Conservation (phyloP, 441 rosid genomes). For the Caryocar brasiliense region DNA sequence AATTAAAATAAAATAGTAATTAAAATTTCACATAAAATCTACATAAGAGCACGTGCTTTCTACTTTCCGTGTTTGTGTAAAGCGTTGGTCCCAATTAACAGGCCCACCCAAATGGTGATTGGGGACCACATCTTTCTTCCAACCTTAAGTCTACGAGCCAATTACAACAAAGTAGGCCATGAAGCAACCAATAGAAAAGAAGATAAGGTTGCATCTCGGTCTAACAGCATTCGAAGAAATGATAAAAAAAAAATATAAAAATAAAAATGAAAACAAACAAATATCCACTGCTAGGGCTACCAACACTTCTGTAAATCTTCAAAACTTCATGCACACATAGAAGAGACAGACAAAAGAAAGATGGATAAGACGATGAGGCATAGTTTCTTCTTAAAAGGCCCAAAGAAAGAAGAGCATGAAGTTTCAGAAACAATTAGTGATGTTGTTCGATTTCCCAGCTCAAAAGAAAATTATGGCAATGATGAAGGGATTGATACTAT, state of each 20-base stretch:
- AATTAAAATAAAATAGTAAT: no score
- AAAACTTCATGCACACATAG: not conserved
- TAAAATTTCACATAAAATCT: no score
- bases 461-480: slow-evolving; percentile 3
- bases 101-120: not conserved
- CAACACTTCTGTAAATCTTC: not conserved
- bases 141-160: slow-evolving; percentile 12
- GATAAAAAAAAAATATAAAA: not conserved
- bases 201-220: slow-evolving; percentile 26
- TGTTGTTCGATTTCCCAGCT: slow-evolving; percentile 10
- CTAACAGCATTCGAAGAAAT: no score
- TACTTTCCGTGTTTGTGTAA: no score
- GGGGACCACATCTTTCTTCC: slow-evolving; percentile 9
- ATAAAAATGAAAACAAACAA: not conserved
- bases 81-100: no score
- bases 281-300: not conserved
- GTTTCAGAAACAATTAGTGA: slow-evolving; percentile 16
- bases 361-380: slow-evolving; percentile 22
- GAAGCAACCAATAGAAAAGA: slow-evolving; percentile 16
- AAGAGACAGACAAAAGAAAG: not conserved
- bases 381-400: slow-evolving; percentile 29
- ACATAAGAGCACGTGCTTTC: no score
- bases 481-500: slow-evolving; percentile 9
- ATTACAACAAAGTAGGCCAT: not conserved
- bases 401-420: slow-evolving; percentile 46